Base-by-base conservation (phyloP, 768 basidiomycete genomes). In the Floccularia luteovirens region DNA sequence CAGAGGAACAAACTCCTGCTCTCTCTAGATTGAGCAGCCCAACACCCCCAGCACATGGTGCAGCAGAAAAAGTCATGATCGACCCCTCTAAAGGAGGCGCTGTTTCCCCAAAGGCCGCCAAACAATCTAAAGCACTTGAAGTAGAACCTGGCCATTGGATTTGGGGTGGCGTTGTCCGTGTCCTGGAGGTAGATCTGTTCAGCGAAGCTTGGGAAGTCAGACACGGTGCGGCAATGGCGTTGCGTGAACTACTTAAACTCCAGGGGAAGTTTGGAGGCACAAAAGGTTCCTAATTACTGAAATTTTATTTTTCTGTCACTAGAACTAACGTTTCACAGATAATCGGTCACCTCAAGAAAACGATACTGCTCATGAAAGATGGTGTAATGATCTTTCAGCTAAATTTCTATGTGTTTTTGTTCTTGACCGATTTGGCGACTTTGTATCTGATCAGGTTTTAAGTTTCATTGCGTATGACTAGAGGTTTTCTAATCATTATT, bases 371-470 rank as follows among this genome's bases (percentile, higher is more conserved):
- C 90, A 92, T 51, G 85, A 89, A 58, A 73, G 73, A 50, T 94
- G 91, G 91, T 90, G 88, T 59, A 93, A 93, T 45, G 79, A 82
- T 43, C 63, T 98, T 12, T 84, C 90, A 2, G 78, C 88, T 7
- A 84, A 84, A 48, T 75, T 96, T 37, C 74, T 98, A 2, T 85
- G 82, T 49, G 79, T 98, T 6, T 86, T 98, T 46, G 86, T 94
- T 23, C 69, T 97, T 19, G 96, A 99, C 57, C 81, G 96, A n/a
- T 99, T 99, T 51, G 91, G 93, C 2, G 96, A 99, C 61, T 99
- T 93, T 55, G 81, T 96, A 24, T 88, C 91, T 0, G 96, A 99
- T 56, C 92, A 93, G 66, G 70, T 70, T 19, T 27, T 49, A 44
- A 13, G 34, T 22, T 20, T 32, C 16, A 25, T 38, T 32, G 5